phyloP scores from a whole-genome alignment of 352 stramenopile genomes.

The Globisporangium lucens region DNA sequence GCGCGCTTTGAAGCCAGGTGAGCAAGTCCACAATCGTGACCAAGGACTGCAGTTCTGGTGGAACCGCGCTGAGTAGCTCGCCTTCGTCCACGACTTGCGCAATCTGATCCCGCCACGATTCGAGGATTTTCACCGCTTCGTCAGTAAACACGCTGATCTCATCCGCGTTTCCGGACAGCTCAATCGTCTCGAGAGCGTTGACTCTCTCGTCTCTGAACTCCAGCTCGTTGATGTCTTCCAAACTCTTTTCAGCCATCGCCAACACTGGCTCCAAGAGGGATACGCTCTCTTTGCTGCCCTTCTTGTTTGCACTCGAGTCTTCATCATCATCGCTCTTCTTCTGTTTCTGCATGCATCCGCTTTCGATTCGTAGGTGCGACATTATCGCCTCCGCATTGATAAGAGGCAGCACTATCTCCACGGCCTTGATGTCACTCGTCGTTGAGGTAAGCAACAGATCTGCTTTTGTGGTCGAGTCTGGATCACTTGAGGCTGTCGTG shows the following conservation, averaged over 20 bases:
- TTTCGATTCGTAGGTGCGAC: constrained; percentile 66
- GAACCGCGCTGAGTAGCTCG: constrained; percentile 61
- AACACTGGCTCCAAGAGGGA: constrained; percentile 61
- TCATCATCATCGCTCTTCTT: constrained; percentile 24
- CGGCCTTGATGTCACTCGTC: not conserved
- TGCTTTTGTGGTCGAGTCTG: not conserved
- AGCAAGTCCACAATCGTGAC: constrained; percentile 54
- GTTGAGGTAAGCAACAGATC: not conserved
- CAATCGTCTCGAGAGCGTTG: constrained; percentile 57
- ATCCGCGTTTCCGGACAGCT: constrained; percentile 30
- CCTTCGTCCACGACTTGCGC: constrained; percentile 54
- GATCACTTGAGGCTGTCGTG: not conserved
- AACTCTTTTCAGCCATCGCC: constrained; percentile 60
- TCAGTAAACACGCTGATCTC: constrained; percentile 38
- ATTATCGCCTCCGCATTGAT: constrained; percentile 53
- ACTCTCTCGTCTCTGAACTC: constrained; percentile 67
- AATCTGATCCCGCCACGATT: constrained; percentile 67
- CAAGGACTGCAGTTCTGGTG: constrained; percentile 53
- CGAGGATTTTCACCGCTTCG: constrained; percentile 67
- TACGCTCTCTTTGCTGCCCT: constrained; percentile 2
- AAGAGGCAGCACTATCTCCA: constrained; percentile 1
- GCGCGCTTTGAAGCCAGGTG: constrained; percentile 72
- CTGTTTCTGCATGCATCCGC: constrained; percentile 57
- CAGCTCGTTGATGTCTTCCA: constrained; percentile 54
- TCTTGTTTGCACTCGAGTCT: constrained; percentile 18